phyloP scores from a whole-genome alignment of 371 early-diverging fungal species.

The Coemansia sp. region DNA sequence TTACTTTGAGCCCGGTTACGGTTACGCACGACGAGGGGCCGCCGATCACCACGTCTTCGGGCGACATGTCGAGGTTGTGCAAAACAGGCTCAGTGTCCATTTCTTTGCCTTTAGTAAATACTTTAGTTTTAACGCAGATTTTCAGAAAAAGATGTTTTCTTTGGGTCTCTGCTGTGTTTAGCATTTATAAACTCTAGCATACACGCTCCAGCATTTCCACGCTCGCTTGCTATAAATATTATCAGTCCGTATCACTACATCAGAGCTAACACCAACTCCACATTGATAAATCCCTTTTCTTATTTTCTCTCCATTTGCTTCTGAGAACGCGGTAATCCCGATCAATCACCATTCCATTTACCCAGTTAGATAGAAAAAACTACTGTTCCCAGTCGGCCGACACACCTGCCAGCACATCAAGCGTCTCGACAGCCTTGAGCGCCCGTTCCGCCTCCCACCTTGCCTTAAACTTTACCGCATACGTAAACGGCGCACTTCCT shows the following conservation, averaged over 20 bases:
- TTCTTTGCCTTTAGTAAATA: neutral
- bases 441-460: constrained; percentile 50
- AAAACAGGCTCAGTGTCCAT: constrained; percentile 6
- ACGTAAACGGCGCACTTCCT: constrained; percentile 32
- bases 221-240: too few relatives aligned
- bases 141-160: neutral
- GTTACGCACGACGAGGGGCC: constrained; percentile 32
- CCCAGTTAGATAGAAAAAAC: neutral
- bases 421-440: constrained; percentile 18
- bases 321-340: neutral
- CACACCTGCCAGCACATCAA: constrained; percentile 26
- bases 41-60: constrained; percentile 36
- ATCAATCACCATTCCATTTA: neutral
- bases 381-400: constrained; percentile 28
- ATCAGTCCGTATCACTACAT: neutral
- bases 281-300: neutral
- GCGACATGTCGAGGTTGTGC: constrained; percentile 6
- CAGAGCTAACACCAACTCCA: neutral
- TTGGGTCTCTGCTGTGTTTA: too few relatives aligned
- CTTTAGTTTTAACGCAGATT: neutral
- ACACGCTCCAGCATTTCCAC: too few relatives aligned
- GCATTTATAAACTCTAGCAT: too few relatives aligned
- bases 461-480: constrained; percentile 32
- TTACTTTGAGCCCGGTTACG: constrained; percentile 52
- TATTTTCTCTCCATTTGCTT: neutral